These are phyloP conservation scores for Pseudozyma hubeiensis DNA, from an alignment of 1,284 basidiomycete species.

Conservation along the genomic window DNA sequence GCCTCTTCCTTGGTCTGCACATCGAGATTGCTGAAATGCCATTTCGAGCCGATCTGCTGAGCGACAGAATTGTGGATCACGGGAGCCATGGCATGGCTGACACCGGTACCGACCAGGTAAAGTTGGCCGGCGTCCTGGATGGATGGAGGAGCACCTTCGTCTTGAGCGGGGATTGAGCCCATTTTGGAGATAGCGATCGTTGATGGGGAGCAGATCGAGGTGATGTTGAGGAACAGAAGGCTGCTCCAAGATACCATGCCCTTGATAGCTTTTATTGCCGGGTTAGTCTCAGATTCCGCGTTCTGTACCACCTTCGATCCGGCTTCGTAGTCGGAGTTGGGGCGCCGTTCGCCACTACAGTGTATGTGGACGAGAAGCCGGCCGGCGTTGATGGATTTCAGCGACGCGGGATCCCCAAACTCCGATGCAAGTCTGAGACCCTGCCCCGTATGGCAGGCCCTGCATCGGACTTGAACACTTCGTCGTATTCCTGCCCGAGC, in stretches of 20 bases:
- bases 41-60: slow-evolving; percentile 14
- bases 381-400: too few species aligned
- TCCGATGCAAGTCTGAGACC: too few species aligned
- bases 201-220: neutral
- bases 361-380: too few species aligned
- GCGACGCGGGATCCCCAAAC: too few species aligned
- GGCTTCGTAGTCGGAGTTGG: slow-evolving; percentile 4
- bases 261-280: too few species aligned
- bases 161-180: slow-evolving; percentile 3
- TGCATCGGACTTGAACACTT: too few species aligned
- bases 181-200: neutral
- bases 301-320: too few species aligned
- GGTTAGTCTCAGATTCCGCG: too few species aligned
- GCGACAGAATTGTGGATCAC: slow-evolving; percentile 16
- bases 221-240: too few species aligned
- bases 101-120: slow-evolving; percentile 10
- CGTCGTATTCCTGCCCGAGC: too few species aligned
- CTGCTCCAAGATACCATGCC: too few species aligned
- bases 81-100: slow-evolving; percentile 12
- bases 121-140: slow-evolving; percentile 10
- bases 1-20: slow-evolving; percentile 16
- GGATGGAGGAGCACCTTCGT: slow-evolving; percentile 8
- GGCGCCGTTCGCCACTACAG: neutral
- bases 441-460: too few species aligned
- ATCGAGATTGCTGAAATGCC: slow-evolving; percentile 18